These are phyloP conservation scores for Leavenworthia alabamica DNA, from an alignment of 345 rosid species.

Conservation along the genomic window DNA sequence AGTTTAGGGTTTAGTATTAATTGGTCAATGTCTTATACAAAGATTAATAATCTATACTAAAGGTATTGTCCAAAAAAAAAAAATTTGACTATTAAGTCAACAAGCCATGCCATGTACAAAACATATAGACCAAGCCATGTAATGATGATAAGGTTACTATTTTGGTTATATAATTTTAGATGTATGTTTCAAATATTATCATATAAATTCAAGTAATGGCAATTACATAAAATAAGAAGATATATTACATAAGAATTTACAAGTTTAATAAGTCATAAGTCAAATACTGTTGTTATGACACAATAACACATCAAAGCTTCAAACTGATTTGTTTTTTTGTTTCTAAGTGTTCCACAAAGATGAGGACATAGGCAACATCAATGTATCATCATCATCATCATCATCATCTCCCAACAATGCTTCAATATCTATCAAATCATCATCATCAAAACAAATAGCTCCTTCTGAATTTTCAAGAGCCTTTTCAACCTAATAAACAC, in stretches of 20 bases:
- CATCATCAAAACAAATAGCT: constrained; percentile 41
- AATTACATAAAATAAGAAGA: constrained; percentile 11
- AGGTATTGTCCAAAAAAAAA: too few relatives aligned
- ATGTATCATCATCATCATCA: constrained; percentile 49
- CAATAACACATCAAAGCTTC: constrained; percentile 4
- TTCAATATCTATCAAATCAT: constrained; percentile 50
- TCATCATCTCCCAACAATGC: constrained; percentile 42
- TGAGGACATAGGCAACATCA: constrained; percentile 41
- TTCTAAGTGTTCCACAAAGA: constrained; percentile 6
- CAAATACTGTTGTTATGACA: constrained; percentile 1
- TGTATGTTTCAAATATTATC: neutral
- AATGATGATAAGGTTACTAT: constrained; percentile 1
- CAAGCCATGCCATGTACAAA: too few relatives aligned
- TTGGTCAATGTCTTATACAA: too few relatives aligned
- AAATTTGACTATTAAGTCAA: too few relatives aligned
- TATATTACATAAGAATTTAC: constrained; percentile 25
- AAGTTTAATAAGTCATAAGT: constrained; percentile 22
- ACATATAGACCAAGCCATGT: constrained; percentile 9
- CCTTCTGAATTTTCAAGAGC: constrained; percentile 35
- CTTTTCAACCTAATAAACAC: constrained; percentile 30
- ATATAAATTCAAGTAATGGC: constrained; percentile 4
- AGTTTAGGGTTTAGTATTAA: too few relatives aligned
- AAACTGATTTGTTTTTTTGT: neutral
- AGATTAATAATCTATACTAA: too few relatives aligned
- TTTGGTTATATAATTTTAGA: neutral